These are phyloP conservation scores for Rhodotorula mucilaginosa DNA, from an alignment of 1,284 basidiomycete species.

Conservation along the genomic window DNA sequence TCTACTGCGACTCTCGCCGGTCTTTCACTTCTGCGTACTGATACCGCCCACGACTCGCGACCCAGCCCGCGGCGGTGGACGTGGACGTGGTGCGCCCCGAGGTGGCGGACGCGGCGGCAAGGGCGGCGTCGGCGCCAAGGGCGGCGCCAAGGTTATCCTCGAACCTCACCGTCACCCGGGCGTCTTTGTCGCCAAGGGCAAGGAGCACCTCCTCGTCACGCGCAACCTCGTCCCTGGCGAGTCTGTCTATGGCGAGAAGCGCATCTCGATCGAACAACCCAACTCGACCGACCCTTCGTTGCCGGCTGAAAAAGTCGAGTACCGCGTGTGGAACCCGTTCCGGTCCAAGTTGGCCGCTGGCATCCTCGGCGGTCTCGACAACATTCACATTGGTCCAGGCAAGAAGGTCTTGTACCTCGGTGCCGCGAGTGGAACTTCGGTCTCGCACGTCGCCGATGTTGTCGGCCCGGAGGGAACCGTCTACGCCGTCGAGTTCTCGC, in stretches of 20 bases:
- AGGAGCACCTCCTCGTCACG: constrained; percentile 96
- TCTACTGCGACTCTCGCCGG: too few species aligned
- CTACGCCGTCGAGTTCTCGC: constrained; percentile 98
- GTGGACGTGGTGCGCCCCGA: constrained; percentile 38
- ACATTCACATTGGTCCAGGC: constrained; percentile 90
- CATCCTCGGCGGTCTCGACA: constrained; percentile 90
- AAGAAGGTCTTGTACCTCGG: constrained; percentile 97
- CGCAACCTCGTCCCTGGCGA: constrained; percentile 97
- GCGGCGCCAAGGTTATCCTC: constrained; percentile 73
- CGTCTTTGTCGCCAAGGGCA: constrained; percentile 60
- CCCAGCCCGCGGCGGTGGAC: constrained; percentile 18
- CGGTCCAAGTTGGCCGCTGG: constrained; percentile 95
- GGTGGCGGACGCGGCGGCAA: constrained; percentile 45
- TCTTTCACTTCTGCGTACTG: background rate
- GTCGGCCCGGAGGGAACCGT: constrained; percentile 96
- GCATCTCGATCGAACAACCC: constrained; percentile 62
- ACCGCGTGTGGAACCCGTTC: constrained; percentile 99
- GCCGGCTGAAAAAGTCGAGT: constrained; percentile 84
- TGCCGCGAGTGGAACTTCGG: constrained; percentile 92
- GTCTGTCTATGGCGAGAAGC: constrained; percentile 96
- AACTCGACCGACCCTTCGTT: constrained; percentile 57
- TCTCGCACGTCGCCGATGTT: constrained; percentile 97
- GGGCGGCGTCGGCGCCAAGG: constrained; percentile 57
- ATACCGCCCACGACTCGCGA: background rate
- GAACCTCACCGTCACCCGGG: constrained; percentile 95